Base-by-base conservation (phyloP, 2,329 filamentous ascomycete genomes). In the Venturia pyrina region DNA sequence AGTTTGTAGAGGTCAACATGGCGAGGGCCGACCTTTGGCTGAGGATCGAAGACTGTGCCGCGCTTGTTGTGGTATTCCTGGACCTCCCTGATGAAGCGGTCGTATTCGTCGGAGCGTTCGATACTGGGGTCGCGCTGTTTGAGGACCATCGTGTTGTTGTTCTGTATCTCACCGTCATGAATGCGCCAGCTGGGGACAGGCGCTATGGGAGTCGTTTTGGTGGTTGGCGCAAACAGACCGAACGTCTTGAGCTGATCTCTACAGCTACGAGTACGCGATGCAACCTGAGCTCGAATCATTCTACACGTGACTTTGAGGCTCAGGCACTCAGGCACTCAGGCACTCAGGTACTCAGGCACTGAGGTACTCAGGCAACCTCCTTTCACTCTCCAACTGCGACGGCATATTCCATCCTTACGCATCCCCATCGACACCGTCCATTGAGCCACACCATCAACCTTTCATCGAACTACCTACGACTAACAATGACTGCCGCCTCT, bases 11-110 rank as follows among this genome's bases (percentile, higher is more conserved):
- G 81, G 72, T 96, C 89, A 68, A 96, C 83, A 69, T 89, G 87
- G 67, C 87, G 87, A 70, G 84, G 83, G 68, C 90, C 91, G 71
- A 96, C 86, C 78, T 90, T 92, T 63, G 91, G 91, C 74, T 93
- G 89, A 40, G 87, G 82, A 68, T 96, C 91, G 70, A 96, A 86
- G 66, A 82, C 78, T 8, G 90, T 96, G 65, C 82, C 85, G 72
- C 91, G 85, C 75, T 90, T 86, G 71, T 87, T 82, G 76, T 96
- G 91, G 74, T 91, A 96, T 60, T 82, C 85, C 63, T 81, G 83
- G 66, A 96, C 79, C 72, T 88, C 86, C 70, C 84, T 81, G 73
- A 96, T 89, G 75, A 96, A 96, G 56, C 89, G 86, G 66, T 88
- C 84, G 77, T 91, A 91, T 77, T 95, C 90, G 63, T 84, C 70